Percentiles rank a stretch among this genome's conserved stretches.
Evolutionary conservation across 2,329 filamentous ascomycete genomes (phyloP).

Genomic region (Meredithiella fracta): DNA sequence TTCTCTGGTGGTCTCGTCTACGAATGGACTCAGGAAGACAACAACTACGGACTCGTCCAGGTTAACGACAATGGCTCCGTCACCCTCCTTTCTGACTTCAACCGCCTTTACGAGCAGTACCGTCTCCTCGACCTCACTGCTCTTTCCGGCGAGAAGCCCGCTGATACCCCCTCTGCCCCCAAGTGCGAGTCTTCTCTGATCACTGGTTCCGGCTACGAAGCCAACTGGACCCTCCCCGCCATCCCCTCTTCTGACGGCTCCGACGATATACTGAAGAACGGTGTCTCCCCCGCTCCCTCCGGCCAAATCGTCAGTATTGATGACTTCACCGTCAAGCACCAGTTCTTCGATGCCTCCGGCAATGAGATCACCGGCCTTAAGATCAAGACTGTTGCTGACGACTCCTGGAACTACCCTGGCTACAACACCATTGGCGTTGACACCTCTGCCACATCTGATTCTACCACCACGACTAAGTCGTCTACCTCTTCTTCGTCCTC

Average conservation of each 20-base stretch:
- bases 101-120: constrained; percentile 61
- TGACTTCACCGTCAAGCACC: constrained; percentile 39
- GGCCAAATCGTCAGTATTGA: constrained; percentile 55
- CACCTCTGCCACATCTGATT: constrained; percentile 9
- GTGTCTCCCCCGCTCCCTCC: constrained; percentile 46
- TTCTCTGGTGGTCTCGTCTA: constrained; percentile 69
- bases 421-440: constrained; percentile 23
- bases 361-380: constrained; percentile 29
- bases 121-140: constrained; percentile 53
- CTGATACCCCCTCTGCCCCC: constrained; percentile 35
- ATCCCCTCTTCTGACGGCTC: constrained; percentile 44
- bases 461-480: constrained; percentile 6
- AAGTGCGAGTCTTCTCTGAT: constrained; percentile 53
- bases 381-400: constrained; percentile 29
- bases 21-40: constrained; percentile 58
- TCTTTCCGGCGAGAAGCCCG: constrained; percentile 44
- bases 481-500: constrained; percentile 5
- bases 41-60: constrained; percentile 48
- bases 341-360: constrained; percentile 27
- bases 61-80: constrained; percentile 41
- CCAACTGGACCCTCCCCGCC: constrained; percentile 60
- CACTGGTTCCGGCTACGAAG: constrained; percentile 48
- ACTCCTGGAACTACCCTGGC: constrained; percentile 30
- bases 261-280: constrained; percentile 57
- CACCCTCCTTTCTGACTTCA: constrained; percentile 46